phyloP scores from a whole-genome alignment of 2,329 filamentous ascomycete genomes.

The Epichloe gansuensis region DNA sequence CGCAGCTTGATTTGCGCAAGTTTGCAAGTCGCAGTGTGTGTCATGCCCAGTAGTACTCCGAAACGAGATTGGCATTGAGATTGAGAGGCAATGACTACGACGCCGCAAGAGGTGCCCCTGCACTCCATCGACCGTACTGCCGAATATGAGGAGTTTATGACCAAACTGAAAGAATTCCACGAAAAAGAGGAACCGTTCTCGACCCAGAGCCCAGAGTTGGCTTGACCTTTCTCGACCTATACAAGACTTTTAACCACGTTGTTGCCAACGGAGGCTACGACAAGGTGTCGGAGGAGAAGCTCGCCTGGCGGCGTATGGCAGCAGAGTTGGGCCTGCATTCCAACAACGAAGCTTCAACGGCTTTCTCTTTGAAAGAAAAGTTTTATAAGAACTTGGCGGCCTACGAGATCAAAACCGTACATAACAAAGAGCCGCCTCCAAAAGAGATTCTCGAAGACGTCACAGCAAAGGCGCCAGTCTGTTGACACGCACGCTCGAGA shows the following conservation, averaged over 20 bases:
- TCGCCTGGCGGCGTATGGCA: slow-evolving; percentile 73
- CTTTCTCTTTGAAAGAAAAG: slow-evolving; percentile 74
- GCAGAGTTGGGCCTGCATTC: slow-evolving; percentile 64
- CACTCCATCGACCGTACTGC: slow-evolving; percentile 45
- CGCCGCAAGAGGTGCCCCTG: slow-evolving; percentile 24
- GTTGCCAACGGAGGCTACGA: slow-evolving; percentile 75
- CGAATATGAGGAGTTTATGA: slow-evolving; percentile 72
- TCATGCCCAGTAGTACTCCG: not conserved
- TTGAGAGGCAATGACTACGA: slow-evolving; percentile 10
- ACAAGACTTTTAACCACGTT: slow-evolving; percentile 68
- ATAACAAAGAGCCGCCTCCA: slow-evolving; percentile 71
- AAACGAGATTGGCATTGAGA: not conserved
- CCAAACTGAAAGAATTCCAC: slow-evolving; percentile 61
- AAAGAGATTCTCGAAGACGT: slow-evolving; percentile 81
- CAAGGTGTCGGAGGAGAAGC: slow-evolving; percentile 68
- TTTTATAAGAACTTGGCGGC: slow-evolving; percentile 86
- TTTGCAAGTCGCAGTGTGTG: not conserved
- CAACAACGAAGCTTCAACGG: slow-evolving; percentile 67
- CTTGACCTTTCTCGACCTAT: slow-evolving; percentile 61
- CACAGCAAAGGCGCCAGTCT: slow-evolving; percentile 70
- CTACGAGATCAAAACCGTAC: slow-evolving; percentile 70
- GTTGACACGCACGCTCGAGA: slow-evolving; percentile 67
- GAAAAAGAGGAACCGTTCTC: slow-evolving; percentile 64
- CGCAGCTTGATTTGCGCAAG: slow-evolving; percentile 2
- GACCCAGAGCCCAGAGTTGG: slow-evolving; percentile 76